Evolutionary conservation across 768 basidiomycete genomes (phyloP).

Genomic region (Peribolospora kevripleyi): DNA sequence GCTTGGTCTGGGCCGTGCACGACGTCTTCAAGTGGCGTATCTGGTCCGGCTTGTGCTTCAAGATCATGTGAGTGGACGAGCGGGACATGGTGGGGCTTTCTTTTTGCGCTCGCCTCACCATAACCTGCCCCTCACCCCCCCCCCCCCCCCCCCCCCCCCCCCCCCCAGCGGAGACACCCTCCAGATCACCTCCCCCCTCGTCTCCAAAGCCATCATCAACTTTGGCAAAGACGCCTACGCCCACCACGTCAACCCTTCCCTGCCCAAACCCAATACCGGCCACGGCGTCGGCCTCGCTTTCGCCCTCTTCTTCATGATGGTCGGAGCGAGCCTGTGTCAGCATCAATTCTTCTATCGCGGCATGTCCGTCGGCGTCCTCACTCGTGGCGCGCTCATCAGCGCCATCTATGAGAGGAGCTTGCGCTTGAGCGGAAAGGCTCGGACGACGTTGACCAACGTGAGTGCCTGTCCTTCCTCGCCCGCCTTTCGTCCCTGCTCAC

Average conservation of each 20-base stretch:
- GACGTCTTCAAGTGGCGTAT: constrained; percentile 55
- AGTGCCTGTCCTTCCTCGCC: constrained; percentile 30
- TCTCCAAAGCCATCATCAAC: constrained; percentile 52
- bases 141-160: constrained; percentile 27
- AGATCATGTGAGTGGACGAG: too few relatives aligned
- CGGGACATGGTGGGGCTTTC: constrained; percentile 23
- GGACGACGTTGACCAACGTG: constrained; percentile 46
- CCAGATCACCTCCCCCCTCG: constrained; percentile 46
- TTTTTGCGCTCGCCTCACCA: not conserved
- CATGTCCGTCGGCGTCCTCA: constrained; percentile 49
- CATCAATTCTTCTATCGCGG: constrained; percentile 73
- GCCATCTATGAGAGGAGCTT: constrained; percentile 61
- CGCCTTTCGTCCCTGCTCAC: constrained; percentile 18
- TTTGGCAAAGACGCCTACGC: constrained; percentile 46
- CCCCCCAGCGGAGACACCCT: constrained; percentile 48
- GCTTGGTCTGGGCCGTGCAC: constrained; percentile 38
- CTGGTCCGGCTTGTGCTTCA: constrained; percentile 29
- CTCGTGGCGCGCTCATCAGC: constrained; percentile 64
- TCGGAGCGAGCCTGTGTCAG: constrained; percentile 38
- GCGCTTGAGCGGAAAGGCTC: constrained; percentile 47
- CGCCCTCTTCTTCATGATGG: constrained; percentile 40
- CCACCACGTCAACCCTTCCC: constrained; percentile 19
- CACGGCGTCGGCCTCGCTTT: constrained; percentile 40
- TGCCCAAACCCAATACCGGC: constrained; percentile 23
- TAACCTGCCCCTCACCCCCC: not conserved